These are phyloP conservation scores for Xanthoconium purpureum DNA, from an alignment of 768 basidiomycete genomes.

Conservation along the genomic window DNA sequence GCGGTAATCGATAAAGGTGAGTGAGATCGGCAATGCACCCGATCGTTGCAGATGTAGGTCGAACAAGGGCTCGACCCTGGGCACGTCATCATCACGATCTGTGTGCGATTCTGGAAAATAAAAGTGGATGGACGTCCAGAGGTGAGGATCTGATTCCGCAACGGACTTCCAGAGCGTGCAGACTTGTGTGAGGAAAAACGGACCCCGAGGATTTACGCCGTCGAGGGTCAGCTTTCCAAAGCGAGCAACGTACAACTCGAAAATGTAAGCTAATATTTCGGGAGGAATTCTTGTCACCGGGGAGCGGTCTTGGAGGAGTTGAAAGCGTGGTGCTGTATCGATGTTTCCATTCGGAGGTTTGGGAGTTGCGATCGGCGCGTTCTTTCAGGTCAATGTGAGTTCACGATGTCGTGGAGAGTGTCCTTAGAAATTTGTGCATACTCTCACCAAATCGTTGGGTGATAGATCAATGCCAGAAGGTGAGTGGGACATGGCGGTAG, in stretches of 20 bases:
- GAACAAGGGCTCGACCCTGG: background rate
- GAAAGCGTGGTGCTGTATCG: background rate
- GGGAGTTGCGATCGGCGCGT: too few relatives aligned
- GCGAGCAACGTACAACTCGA: slow-evolving; percentile 2
- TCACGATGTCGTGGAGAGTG: background rate
- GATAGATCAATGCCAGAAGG: background rate
- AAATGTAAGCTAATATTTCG: slow-evolving; percentile 36
- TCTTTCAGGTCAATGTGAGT: background rate
- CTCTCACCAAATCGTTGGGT: background rate
- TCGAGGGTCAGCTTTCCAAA: background rate
- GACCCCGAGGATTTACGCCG: background rate
- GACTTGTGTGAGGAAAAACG: slow-evolving; percentile 15
- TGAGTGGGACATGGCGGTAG: background rate
- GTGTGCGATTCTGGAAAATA: slow-evolving; percentile 1
- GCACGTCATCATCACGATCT: slow-evolving; percentile 1
- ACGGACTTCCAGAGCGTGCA: slow-evolving; percentile 22
- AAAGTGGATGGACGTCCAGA: slow-evolving; percentile 25
- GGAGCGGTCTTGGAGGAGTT: background rate
- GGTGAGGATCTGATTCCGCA: slow-evolving; percentile 8
- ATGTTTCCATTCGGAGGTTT: too few relatives aligned
- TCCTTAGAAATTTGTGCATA: background rate
- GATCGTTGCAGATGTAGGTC: slow-evolving; percentile 18
- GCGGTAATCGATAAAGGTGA: slow-evolving; percentile 22
- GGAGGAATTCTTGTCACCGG: slow-evolving; percentile 12
- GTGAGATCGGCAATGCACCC: slow-evolving; percentile 10